Conservation (phyloP, 345 rosid species). For the Linum tenue region DNA sequence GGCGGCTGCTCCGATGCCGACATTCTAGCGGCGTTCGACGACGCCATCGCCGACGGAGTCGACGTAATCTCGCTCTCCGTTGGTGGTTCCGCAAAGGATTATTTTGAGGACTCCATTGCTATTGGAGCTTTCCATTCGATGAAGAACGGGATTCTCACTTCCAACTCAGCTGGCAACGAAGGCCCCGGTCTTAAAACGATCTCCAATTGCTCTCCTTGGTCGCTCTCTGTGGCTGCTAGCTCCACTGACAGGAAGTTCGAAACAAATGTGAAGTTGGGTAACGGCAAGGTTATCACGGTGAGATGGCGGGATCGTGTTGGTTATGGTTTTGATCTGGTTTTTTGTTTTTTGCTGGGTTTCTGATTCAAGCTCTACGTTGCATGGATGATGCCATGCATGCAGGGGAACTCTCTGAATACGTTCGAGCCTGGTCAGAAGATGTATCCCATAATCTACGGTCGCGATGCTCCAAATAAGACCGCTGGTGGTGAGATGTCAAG, state of each 20-base stretch:
- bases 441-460: constrained; percentile 3
- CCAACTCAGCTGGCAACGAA: neutral
- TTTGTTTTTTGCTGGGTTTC: neutral
- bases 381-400: neutral
- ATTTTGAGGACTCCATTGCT: neutral
- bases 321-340: too few relatives aligned
- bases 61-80: neutral
- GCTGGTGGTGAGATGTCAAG: constrained; percentile 16
- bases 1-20: neutral
- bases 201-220: neutral
- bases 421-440: neutral
- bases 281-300: constrained; percentile 13
- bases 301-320: neutral
- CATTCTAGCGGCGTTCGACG: constrained; percentile 1
- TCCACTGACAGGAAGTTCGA: constrained; percentile 20
- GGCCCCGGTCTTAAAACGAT: neutral
- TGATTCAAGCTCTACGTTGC: neutral
- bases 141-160: neutral
- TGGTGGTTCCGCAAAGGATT: neutral
- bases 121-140: neutral
- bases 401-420: neutral
- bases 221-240: constrained; percentile 30
- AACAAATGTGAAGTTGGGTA: constrained; percentile 14
- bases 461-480: constrained; percentile 6
- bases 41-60: constrained; percentile 1